Percentiles rank a stretch among this genome's conserved stretches.
Conservation (phyloP, 1,284 basidiomycete species). For the Ceratobasidium theobromae region DNA sequence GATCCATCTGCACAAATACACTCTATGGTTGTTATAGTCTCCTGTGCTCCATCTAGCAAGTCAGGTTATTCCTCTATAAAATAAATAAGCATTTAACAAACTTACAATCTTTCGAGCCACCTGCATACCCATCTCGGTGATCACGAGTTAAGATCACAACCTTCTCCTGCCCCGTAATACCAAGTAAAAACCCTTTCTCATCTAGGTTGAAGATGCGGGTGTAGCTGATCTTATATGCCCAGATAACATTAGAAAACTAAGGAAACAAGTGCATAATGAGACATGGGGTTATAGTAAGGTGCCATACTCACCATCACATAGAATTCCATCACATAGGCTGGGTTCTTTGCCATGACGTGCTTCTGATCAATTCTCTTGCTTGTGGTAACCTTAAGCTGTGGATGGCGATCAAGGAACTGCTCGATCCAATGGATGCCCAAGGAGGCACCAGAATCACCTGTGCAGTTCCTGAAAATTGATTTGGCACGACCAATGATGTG, state of each 20-base stretch:
- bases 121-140: too few species aligned
- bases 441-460: neutral
- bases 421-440: conserved; percentile 8
- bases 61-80: too few species aligned
- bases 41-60: neutral
- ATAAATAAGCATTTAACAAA: too few species aligned
- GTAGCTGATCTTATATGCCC: too few species aligned
- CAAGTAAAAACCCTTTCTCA: too few species aligned
- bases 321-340: conserved; percentile 6
- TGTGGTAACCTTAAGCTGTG: neutral
- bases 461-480: neutral
- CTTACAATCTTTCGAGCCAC: too few species aligned
- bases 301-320: conserved; percentile 25
- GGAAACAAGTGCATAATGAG: too few species aligned
- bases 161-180: too few species aligned
- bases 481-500: conserved; percentile 12
- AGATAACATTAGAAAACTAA: too few species aligned
- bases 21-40: neutral
- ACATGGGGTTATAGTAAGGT: too few species aligned
- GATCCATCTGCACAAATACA: neutral
- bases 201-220: too few species aligned
- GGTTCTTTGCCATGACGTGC: neutral
- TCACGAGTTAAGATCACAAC: too few species aligned
- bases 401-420: neutral
- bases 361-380: neutral